Evolutionary conservation across 441 rosid genomes (phyloP).

Genomic region (Populus hybrid): DNA sequence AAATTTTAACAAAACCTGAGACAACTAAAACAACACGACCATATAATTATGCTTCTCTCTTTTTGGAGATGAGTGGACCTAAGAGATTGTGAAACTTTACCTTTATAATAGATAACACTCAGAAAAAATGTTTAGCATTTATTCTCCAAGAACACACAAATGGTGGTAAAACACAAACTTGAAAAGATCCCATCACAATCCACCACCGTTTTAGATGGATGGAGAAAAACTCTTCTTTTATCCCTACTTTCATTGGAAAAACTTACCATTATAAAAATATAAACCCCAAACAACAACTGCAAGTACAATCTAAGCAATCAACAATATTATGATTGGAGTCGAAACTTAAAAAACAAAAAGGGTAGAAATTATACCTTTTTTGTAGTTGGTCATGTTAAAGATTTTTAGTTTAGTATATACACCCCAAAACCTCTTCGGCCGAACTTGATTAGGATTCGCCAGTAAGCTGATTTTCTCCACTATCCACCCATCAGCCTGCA

Average conservation of each 20-base stretch:
- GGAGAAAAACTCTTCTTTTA: neutral
- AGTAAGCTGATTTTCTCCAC: slow-evolving; percentile 85
- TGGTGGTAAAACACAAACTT: neutral
- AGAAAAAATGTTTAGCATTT: neutral
- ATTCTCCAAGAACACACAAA: neutral
- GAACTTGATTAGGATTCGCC: slow-evolving; percentile 84
- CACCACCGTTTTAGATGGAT: neutral
- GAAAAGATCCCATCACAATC: neutral
- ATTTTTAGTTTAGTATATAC: slow-evolving; percentile 91
- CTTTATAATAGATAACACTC: neutral
- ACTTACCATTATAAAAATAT: neutral
- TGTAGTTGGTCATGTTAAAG: slow-evolving; percentile 80
- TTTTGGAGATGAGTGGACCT: neutral
- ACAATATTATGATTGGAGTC: neutral
- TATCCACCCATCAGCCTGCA: slow-evolving; percentile 95
- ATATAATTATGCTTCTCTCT: neutral
- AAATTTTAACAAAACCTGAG: neutral
- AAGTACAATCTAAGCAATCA: neutral
- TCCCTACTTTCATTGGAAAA: neutral
- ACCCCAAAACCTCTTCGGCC: slow-evolving; percentile 90
- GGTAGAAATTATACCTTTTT: slow-evolving; percentile 46
- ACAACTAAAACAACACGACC: neutral
- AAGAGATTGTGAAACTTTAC: neutral
- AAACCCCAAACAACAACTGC: neutral
- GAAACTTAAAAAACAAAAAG: neutral